These are phyloP conservation scores for Sporothrix luriei DNA, from an alignment of 2,329 filamentous ascomycete genomes.

Conservation along the genomic window DNA sequence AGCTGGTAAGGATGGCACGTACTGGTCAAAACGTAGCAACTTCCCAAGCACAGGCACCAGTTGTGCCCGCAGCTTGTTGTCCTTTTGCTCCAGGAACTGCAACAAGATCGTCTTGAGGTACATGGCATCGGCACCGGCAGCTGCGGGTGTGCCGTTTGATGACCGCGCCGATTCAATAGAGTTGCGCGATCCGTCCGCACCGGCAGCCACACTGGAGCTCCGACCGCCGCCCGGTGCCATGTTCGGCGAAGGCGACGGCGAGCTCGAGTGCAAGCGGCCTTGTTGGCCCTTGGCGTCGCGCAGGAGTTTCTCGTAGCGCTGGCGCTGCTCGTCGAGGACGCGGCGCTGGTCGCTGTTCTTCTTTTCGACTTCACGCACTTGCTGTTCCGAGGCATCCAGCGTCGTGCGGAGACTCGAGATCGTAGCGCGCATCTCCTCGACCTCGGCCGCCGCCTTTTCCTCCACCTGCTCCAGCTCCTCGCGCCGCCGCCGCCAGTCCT, in stretches of 20 bases:
- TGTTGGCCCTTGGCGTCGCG: conserved; percentile 64
- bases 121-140: conserved; percentile 51
- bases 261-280: conserved; percentile 39
- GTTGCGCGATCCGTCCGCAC: conserved; percentile 46
- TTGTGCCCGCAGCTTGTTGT: conserved; percentile 73
- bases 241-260: conserved; percentile 14
- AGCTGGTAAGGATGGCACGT: conserved; percentile 43
- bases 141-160: conserved; percentile 36
- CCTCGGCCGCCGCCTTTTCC: conserved; percentile 70
- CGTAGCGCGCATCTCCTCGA: conserved; percentile 72
- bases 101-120: conserved; percentile 81
- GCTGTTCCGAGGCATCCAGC: conserved; percentile 83
- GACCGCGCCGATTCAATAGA: conserved; percentile 54
- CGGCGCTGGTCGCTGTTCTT: conserved; percentile 75
- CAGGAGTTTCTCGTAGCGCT: conserved; percentile 75
- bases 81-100: conserved; percentile 79
- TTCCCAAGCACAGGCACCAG: conserved; percentile 76
- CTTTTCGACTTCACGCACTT: conserved; percentile 77
- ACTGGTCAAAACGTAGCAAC: conserved; percentile 76
- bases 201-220: conserved; percentile 34
- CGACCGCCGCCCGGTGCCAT: neutral
- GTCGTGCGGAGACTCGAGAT: conserved; percentile 77
- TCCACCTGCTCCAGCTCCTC: conserved; percentile 75
- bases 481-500: conserved; percentile 71
- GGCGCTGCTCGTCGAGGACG: conserved; percentile 75